Evolutionary conservation across 2,329 filamentous ascomycete species (phyloP).

Genomic region (Ploettnerulaceae sp.): DNA sequence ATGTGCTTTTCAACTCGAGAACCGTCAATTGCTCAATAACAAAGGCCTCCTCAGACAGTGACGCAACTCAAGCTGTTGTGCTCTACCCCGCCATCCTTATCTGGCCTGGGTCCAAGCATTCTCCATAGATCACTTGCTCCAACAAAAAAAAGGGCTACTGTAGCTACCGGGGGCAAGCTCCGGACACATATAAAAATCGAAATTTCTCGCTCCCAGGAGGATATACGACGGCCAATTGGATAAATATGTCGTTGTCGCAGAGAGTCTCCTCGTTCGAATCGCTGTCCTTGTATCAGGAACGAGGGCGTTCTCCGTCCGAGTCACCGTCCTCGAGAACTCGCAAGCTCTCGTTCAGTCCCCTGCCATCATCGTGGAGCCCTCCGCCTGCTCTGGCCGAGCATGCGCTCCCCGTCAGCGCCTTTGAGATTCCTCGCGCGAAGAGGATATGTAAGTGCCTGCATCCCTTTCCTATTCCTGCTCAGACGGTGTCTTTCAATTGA

Average conservation of each 20-base stretch:
- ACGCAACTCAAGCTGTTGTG: too few relatives aligned
- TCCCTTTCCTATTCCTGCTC: background rate
- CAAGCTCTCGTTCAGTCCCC: slow-evolving; percentile 28
- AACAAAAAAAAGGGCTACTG: too few relatives aligned
- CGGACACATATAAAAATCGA: background rate
- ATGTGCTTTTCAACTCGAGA: too few relatives aligned
- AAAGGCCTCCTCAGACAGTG: too few relatives aligned
- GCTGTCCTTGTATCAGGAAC: slow-evolving; percentile 19
- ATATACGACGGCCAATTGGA: background rate
- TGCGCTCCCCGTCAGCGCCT: slow-evolving; percentile 33
- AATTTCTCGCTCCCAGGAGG: background rate
- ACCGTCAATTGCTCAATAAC: too few relatives aligned
- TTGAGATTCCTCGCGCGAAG: slow-evolving; percentile 36
- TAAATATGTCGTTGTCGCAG: slow-evolving; percentile 25
- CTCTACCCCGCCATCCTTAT: too few relatives aligned
- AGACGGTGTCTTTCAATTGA: background rate
- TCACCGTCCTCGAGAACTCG: slow-evolving; percentile 15
- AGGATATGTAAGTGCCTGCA: slow-evolving; percentile 31
- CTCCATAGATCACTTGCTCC: too few relatives aligned
- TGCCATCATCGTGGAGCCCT: slow-evolving; percentile 23
- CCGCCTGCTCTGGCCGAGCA: slow-evolving; percentile 12
- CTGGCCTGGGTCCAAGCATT: too few relatives aligned
- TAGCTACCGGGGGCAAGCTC: too few relatives aligned
- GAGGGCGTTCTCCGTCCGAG: slow-evolving; percentile 20
- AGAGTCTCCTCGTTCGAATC: slow-evolving; percentile 28